Percentiles rank a stretch among this genome's conserved stretches.
Evolutionary conservation across 1,139 yeast species (phyloP).

Genomic region (Sugiyamaella castrensis): DNA sequence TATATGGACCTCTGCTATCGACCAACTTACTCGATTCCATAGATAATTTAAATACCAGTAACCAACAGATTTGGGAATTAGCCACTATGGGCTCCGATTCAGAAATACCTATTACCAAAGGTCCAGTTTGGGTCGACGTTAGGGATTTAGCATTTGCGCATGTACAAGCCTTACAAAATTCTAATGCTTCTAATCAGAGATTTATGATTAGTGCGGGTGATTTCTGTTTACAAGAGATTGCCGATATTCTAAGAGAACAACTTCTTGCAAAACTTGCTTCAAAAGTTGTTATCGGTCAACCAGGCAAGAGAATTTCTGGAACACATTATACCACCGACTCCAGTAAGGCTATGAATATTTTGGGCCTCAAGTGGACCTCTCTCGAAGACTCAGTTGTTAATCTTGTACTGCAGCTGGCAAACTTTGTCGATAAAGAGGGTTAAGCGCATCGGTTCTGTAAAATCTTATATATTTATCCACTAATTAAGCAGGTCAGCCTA

Average conservation of each 20-base stretch:
- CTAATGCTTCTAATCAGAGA: constrained; percentile 41
- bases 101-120: constrained; percentile 20
- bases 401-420: constrained; percentile 1
- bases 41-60: constrained; percentile 31
- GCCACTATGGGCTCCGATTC: constrained; percentile 11
- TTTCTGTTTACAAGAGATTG: constrained; percentile 37
- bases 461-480: no score
- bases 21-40: constrained; percentile 28
- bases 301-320: neutral
- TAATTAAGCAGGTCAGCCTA: no score
- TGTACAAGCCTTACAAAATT: constrained; percentile 41
- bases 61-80: constrained; percentile 25
- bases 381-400: constrained; percentile 19
- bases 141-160: constrained; percentile 56
- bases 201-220: constrained; percentile 41
- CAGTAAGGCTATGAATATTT: constrained; percentile 16
- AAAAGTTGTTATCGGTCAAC: constrained; percentile 25
- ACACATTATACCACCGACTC: neutral
- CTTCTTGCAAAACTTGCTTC: constrained; percentile 41
- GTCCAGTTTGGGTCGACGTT: constrained; percentile 43
- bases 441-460: no score
- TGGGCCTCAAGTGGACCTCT: constrained; percentile 17
- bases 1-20: constrained; percentile 45
- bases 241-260: constrained; percentile 39
- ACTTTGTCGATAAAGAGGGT: no score